Percentiles rank a stretch among this genome's conserved stretches.
Conservation (phyloP, 768 basidiomycete genomes). For the Trametes maxima region DNA sequence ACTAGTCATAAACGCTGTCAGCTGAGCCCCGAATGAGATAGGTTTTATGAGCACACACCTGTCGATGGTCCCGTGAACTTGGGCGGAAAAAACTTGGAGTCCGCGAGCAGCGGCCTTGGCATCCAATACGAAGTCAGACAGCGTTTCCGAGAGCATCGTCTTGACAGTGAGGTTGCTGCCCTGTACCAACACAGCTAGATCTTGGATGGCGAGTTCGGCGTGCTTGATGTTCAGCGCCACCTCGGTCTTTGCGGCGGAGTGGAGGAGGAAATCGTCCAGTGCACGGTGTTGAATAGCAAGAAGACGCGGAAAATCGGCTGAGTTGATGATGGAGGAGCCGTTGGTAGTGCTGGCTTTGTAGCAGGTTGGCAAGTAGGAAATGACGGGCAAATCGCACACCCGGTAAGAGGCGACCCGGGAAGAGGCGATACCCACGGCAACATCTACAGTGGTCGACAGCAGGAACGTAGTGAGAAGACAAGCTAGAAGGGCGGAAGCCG, state of each 20-base stretch:
- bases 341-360: not conserved
- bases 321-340: not conserved
- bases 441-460: not conserved
- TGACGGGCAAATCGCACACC: not conserved
- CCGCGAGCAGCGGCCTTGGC: conserved; percentile 60
- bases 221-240: conserved; percentile 70
- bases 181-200: conserved; percentile 62
- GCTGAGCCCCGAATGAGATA: not conserved
- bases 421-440: not conserved
- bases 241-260: conserved; percentile 55
- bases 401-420: not conserved
- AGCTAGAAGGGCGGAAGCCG: not conserved
- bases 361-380: not conserved
- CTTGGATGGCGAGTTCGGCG: conserved; percentile 73
- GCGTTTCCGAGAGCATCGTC: conserved; percentile 51
- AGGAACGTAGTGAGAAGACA: not conserved
- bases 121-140: conserved; percentile 57
- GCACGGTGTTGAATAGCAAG: conserved; percentile 58
- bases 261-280: conserved; percentile 63
- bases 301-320: conserved; percentile 56
- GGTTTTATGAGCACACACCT: conserved; percentile 45
- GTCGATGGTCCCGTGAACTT: conserved; percentile 71
- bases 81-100: conserved; percentile 62
- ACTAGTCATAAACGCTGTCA: conserved; percentile 35
- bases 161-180: conserved; percentile 63